Conservation (phyloP, 2,329 filamentous ascomycete species). For the Colletotrichum eremochloae region DNA sequence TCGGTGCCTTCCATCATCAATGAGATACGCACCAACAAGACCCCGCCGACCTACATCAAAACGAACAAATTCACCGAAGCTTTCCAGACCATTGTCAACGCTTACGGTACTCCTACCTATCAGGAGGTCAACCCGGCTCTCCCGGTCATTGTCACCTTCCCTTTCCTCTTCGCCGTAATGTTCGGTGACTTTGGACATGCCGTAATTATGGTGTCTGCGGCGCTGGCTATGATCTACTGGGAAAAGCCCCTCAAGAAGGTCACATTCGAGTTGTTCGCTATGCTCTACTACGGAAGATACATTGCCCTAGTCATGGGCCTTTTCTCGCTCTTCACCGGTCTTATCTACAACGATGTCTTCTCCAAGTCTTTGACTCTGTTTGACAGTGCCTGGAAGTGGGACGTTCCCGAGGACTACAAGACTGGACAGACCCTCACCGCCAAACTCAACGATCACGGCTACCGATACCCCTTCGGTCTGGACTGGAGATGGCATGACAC, state of each 20-base stretch:
- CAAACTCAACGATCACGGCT: constrained; percentile 74
- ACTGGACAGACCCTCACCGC: constrained; percentile 74
- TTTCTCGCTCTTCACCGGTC: constrained; percentile 96
- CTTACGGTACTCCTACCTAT: constrained; percentile 97
- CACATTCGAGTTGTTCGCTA: constrained; percentile 91
- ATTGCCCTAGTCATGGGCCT: constrained; percentile 98
- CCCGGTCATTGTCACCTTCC: constrained; percentile 96
- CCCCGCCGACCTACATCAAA: constrained; percentile 95
- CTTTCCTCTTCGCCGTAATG: constrained; percentile 99
- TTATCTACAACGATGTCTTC: constrained; percentile 98
- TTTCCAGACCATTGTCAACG: constrained; percentile 99
- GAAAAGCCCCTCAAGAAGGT: constrained; percentile 95
- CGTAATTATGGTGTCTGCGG: constrained; percentile 85
- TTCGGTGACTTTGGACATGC: constrained; percentile 98
- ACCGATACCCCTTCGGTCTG: constrained; percentile 95
- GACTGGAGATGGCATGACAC: constrained; percentile 98
- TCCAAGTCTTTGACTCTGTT: constrained; percentile 94
- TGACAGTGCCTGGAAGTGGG: constrained; percentile 88
- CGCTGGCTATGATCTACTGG: constrained; percentile 95
- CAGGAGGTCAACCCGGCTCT: constrained; percentile 96
- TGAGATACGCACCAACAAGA: constrained; percentile 97
- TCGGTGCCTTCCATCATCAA: constrained; percentile 99
- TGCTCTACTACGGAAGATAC: constrained; percentile 99
- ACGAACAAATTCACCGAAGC: constrained; percentile 98
- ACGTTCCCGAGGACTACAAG: constrained; percentile 75